Base-by-base conservation (phyloP, 139 green algal species). In the Chlamydomonas eustigma region DNA sequence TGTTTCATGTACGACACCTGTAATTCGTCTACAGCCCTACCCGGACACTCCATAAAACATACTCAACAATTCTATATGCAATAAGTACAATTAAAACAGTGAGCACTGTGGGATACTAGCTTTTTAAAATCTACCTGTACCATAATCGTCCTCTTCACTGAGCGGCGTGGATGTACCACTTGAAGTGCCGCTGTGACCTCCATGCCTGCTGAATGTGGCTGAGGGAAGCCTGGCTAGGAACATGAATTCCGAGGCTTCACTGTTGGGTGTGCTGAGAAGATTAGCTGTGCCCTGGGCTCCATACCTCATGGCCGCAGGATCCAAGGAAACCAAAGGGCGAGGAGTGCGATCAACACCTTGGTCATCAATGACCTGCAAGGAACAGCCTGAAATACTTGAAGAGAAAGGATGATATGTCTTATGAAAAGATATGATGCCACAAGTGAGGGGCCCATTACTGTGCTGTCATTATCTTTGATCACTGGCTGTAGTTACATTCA, bases 311-410 rank as follows among this genome's bases (percentile, higher is more conserved):
- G 81, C 71, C 0, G 71, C 72, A 4, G 78, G 76, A 25, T 76
- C 79, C 4, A 86, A 36, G 4, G 82, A 76, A 34, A 88, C 44
- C 25, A 93, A 79, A 2, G 89, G 89, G 79, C 90, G 90, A 12
- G 89, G 89, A 0, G 89, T 93, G 66, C 87, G 84, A 65, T 92
- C 87, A 0, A 85, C 69, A 6, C 87, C 86, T 1, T 91, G 67
- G 18, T 87, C 83, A 51, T 90, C 84, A 24, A 90, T 75, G 1
- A 88, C 52, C 83, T 88, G 74, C 24, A 51, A 34, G 30, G 33
- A 34, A 34, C 6, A 73, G 6, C 6, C 12, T 22, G 63, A 18
- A 18, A 58, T 18, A 70, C 24, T 22, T 38, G 65, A 4, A 24
- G 65, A 31, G 30, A 35, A 28, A 70, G 63, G 63, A 8, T 31